phyloP scores from a whole-genome alignment of 345 rosid species.

The Salix dunnii region DNA sequence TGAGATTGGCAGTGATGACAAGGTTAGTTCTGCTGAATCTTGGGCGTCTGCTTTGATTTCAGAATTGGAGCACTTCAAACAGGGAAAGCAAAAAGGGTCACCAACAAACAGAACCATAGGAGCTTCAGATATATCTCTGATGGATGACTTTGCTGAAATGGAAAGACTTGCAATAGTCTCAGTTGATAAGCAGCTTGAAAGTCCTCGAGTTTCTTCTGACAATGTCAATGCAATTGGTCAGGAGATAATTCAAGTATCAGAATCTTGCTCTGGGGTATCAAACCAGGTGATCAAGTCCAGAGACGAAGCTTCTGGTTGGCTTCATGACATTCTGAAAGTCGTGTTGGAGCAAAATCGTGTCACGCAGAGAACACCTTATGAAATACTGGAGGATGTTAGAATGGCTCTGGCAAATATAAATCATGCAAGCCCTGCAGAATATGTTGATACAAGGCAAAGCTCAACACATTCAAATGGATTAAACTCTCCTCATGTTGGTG shows the following conservation, averaged over 20 bases:
- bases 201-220: conserved; percentile 32
- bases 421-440: conserved; percentile 15
- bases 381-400: conserved; percentile 57
- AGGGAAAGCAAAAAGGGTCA: conserved; percentile 45
- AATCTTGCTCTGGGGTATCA: conserved; percentile 22
- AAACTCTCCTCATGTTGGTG: conserved; percentile 15
- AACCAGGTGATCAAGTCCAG: conserved; percentile 27
- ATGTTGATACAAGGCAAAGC: conserved; percentile 24
- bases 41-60: conserved; percentile 72
- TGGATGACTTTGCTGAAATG: conserved; percentile 98
- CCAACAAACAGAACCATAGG: conserved; percentile 43
- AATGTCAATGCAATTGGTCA: conserved; percentile 17
- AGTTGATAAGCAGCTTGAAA: conserved; percentile 41
- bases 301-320: conserved; percentile 41
- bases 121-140: conserved; percentile 69
- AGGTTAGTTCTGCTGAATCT: conserved; percentile 67
- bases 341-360: conserved; percentile 44
- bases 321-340: conserved; percentile 42
- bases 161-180: conserved; percentile 70
- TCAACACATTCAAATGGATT: conserved; percentile 5
- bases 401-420: conserved; percentile 39
- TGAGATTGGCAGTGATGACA: conserved; percentile 67
- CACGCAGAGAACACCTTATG: conserved; percentile 38
- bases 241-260: conserved; percentile 27
- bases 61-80: conserved; percentile 66